Evolutionary conservation across 2,329 filamentous ascomycete genomes (phyloP).

Genomic region (Penicillium griseofulvum): DNA sequence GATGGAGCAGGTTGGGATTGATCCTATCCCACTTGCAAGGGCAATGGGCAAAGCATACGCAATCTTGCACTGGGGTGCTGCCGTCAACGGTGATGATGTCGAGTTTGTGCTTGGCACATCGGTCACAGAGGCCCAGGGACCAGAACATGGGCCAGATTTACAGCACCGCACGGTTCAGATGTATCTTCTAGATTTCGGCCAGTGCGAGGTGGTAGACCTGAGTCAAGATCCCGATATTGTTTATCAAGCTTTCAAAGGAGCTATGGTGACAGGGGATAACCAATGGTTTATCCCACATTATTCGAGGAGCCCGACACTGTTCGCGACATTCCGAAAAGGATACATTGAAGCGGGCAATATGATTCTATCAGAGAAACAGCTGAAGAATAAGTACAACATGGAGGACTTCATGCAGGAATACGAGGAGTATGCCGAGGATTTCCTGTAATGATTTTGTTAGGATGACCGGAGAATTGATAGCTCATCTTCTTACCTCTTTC

Average conservation of each 20-base stretch:
- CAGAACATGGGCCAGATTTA: neutral
- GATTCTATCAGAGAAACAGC: neutral
- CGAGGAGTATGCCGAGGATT: conserved; percentile 13
- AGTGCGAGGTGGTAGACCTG: neutral
- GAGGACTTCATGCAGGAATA: conserved; percentile 12
- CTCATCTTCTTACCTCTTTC: neutral
- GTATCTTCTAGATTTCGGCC: neutral
- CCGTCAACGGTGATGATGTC: conserved; percentile 10
- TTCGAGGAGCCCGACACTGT: conserved; percentile 16
- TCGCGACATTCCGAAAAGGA: conserved; percentile 9
- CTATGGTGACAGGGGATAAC: conserved; percentile 15
- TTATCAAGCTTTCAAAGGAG: conserved; percentile 17
- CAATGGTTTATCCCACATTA: conserved; percentile 9
- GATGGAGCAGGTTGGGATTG: conserved; percentile 5
- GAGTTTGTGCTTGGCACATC: conserved; percentile 16
- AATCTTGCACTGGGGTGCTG: conserved; percentile 13
- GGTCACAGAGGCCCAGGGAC: neutral
- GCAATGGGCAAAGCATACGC: conserved; percentile 11
- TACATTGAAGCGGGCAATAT: conserved; percentile 6
- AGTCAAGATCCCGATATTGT: neutral
- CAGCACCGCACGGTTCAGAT: conserved; percentile 1
- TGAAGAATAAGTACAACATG: conserved; percentile 1
- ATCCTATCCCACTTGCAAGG: conserved; percentile 1
- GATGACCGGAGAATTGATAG: neutral
- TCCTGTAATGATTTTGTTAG: neutral